Evolutionary conservation across 768 basidiomycete genomes (phyloP), one percentile per base, ranked within the genome.

Genomic region (Tephrocybe sp.): DNA sequence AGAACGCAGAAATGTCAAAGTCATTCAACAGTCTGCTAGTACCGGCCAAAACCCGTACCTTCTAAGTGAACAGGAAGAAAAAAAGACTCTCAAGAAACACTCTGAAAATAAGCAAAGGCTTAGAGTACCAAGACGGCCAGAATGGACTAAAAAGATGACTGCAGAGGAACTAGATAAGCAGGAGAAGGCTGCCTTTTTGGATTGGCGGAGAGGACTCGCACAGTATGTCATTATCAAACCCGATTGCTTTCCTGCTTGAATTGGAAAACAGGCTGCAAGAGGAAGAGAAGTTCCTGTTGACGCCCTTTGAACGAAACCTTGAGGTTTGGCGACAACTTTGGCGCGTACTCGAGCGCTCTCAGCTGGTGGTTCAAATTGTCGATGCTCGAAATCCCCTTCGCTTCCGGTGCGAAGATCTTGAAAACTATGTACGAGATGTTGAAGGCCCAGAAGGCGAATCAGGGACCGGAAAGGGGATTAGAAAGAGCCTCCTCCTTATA

Each of bases 321-420:
- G 95, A 98, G 75, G 97, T 99, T 11, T 98, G 97, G 96, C 77
- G 97, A 37, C 97, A 99, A 63, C 79, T 99, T 7, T 99, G 97
- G 97, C 80, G 97, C 45, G 97, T 98, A 1, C 71, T 97, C 8
- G 97, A 99, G 71, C 83, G 94, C 18, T 97, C 96, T 1, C 91
- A 97, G 60, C 81, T 99, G 20, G 72, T 98, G 26, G 90, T 98
- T 2, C 93, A 98, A 68, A 96, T 99, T 45, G 90, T 97, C 45
- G 97, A 99, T 63, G 93, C 93, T 5, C 85, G 97, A 33, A 98
- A 97, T 73, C 96, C 97, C 1, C 76, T 97, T 8, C 77, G 84
- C 24, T 98, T 98, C 65, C 84, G 93, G 18, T 98, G 95, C 45
- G 90, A 93, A 55, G 96, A 98, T 68, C 71, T 99, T 38, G 90